Conservation (phyloP, 371 early-diverging fungal genomes). For the Mortierella sp. region DNA sequence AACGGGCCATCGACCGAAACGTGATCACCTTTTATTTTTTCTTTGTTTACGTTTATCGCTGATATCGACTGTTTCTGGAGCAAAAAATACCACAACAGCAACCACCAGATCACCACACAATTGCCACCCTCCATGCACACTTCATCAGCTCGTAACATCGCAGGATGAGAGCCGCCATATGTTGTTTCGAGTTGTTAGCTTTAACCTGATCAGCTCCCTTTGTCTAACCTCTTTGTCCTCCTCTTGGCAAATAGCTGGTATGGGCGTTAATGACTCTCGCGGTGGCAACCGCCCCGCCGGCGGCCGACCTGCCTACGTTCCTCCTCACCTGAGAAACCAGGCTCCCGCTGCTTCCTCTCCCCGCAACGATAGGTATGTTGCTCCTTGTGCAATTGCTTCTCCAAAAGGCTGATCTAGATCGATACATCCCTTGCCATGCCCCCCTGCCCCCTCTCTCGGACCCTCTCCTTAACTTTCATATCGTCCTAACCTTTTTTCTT, state of each 20-base stretch:
- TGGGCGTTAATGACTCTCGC: constrained; percentile 71
- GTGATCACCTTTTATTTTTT: background rate
- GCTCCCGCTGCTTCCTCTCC: constrained; percentile 30
- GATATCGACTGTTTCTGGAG: background rate
- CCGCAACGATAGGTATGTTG: constrained; percentile 41
- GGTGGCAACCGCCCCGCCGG: constrained; percentile 36
- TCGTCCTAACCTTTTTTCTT: constrained; percentile 6
- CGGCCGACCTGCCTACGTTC: constrained; percentile 62
- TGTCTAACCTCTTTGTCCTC: background rate
- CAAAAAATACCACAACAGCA: too few relatives aligned
- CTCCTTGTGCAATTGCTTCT: background rate
- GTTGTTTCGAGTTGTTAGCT: background rate
- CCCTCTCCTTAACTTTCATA: constrained; percentile 34
- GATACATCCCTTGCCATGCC: constrained; percentile 13
- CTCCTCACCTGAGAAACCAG: constrained; percentile 70
- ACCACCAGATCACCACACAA: background rate
- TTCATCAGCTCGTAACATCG: background rate
- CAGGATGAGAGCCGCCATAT: constrained; percentile 10
- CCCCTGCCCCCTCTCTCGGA: constrained; percentile 1
- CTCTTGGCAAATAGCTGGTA: constrained; percentile 68
- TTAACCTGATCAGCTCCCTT: constrained; percentile 10
- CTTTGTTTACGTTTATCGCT: background rate
- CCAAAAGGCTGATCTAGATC: constrained; percentile 11
- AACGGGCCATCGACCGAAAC: constrained; percentile 1
- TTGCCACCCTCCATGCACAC: background rate